These are phyloP conservation scores for Leptographium lundbergii DNA, from an alignment of 2,329 filamentous ascomycete species.

Conservation along the genomic window DNA sequence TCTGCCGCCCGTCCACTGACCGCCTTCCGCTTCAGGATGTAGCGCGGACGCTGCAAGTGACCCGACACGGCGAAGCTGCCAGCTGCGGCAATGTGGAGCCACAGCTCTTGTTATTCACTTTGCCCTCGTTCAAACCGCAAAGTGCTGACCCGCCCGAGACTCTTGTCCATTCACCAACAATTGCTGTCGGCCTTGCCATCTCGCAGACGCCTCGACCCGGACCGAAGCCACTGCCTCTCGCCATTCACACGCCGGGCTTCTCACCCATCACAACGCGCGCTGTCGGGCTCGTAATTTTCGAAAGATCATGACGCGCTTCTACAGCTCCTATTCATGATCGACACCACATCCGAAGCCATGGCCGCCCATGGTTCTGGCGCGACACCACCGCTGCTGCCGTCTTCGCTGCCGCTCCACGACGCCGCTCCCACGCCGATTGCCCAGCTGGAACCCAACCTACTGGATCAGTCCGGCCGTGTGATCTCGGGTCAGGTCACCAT, in stretches of 20 bases:
- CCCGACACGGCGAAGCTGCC: not conserved
- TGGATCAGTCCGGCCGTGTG: conserved; percentile 24
- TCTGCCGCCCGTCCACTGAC: not conserved
- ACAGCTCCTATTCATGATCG: not conserved
- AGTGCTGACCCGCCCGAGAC: not conserved
- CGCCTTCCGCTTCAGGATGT: not conserved
- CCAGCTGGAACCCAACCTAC: conserved; percentile 36
- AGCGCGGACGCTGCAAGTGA: not conserved
- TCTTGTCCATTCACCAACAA: not conserved
- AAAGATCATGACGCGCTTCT: not conserved
- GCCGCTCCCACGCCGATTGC: conserved; percentile 32
- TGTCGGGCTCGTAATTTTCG: not conserved
- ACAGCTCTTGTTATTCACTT: not conserved
- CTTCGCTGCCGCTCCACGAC: conserved; percentile 7
- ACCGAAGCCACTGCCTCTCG: not conserved
- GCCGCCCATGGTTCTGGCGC: not conserved
- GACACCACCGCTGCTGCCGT: not conserved
- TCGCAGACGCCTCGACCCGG: not conserved
- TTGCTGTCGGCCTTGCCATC: not conserved
- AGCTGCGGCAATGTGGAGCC: not conserved
- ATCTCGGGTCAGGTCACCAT: conserved; percentile 68
- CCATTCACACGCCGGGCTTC: not conserved
- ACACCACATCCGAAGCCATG: not conserved
- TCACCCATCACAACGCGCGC: not conserved
- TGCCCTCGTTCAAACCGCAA: not conserved